These are phyloP conservation scores for Capsicum rhomboideum DNA, from an alignment of 257 asterid species.

Conservation along the genomic window DNA sequence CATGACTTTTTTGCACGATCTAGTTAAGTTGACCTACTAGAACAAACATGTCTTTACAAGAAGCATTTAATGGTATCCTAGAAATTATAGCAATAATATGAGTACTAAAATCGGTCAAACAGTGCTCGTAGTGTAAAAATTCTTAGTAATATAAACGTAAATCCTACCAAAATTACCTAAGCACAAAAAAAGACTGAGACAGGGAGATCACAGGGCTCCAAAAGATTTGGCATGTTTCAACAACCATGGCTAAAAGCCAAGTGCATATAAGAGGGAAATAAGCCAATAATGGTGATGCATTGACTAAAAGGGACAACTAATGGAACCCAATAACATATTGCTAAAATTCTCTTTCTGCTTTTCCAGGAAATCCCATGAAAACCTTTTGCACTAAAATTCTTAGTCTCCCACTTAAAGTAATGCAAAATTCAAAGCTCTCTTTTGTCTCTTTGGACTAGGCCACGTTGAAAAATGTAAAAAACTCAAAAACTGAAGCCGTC, in stretches of 20 bases:
- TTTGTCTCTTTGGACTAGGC: not conserved
- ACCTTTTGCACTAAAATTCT: not conserved
- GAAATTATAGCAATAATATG: not conserved
- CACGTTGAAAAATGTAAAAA: not conserved
- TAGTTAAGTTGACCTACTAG: not conserved
- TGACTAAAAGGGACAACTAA: not conserved
- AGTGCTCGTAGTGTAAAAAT: not conserved
- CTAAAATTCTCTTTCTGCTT: not conserved
- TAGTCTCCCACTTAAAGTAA: not conserved
- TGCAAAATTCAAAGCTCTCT: not conserved
- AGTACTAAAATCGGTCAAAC: not conserved
- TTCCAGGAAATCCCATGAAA: not conserved
- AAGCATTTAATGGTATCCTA: not conserved
- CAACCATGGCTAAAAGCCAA: not conserved
- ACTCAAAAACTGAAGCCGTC: not conserved
- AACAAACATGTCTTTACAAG: not conserved
- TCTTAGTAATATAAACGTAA: not conserved
- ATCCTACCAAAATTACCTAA: not conserved
- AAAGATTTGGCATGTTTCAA: not conserved
- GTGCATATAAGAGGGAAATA: not conserved
- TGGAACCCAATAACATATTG: not conserved
- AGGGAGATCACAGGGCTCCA: not conserved
- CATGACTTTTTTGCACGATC: not conserved
- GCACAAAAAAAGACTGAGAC: not conserved
- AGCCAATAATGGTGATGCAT: not conserved